Evolutionary conservation across 2,329 filamentous ascomycete species (phyloP), one percentile per base, ranked within the genome.

Genomic region (Boeremia exigua): DNA sequence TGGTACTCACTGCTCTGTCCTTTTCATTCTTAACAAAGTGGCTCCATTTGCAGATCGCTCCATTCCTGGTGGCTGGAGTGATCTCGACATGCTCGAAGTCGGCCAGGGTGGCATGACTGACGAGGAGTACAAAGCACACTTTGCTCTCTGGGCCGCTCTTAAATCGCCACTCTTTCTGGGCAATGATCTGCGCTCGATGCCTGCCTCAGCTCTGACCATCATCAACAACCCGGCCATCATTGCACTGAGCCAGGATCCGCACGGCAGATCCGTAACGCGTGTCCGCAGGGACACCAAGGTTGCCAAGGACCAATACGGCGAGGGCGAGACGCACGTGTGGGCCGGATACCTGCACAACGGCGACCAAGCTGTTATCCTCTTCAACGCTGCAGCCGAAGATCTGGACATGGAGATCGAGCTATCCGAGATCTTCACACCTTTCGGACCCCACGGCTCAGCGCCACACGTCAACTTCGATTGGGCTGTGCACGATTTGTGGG

Each of bases 91-190:
- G 65, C 66, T 71, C 25, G 68, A 71, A 46, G 62, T 71, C 3
- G 67, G 68, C 2, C 65, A 71, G 37, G 67, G 68, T 3, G 67
- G 67, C 6, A 66, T 66, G 60, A 65, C 62, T 2, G 67, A 70
- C 23, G 62, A 67, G 50, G 68, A 78, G 60, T 65, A 75, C 65
- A 69, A 74, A 62, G 60, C 69, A 23, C 69, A 80, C 58, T 76
- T 82, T 63, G 65, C 75, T 55, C 54, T 75, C 4, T 71, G 79
- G 79, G 65, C 76, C 36, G 73, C 75, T 54, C 59, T 80, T 48
- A 79, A 79, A 54, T 74, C 70, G 6, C 76, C 77, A 51, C 59
- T 79, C 50, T 54, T 82, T 65, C 75, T 82, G 59, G 79, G 78
- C 54, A 67, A 80, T 62, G 53, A 75, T 59, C 56, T 74, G 70